Percentiles rank a stretch among this genome's conserved stretches.
Evolutionary conservation across 2,329 filamentous ascomycete species (phyloP).

Genomic region (Zymoseptoria passerinii): DNA sequence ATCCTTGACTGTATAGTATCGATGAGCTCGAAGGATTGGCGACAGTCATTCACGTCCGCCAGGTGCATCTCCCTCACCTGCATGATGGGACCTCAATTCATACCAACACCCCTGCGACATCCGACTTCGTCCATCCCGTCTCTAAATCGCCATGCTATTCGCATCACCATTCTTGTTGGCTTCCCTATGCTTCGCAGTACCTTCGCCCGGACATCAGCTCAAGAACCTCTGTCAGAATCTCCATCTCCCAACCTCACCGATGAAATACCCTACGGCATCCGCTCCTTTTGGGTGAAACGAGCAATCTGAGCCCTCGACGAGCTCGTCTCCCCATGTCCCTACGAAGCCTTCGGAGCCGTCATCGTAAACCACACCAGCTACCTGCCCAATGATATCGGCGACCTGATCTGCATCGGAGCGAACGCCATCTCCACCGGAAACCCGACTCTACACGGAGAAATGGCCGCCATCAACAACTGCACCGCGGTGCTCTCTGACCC

Average conservation of each 20-base stretch:
- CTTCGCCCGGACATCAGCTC: neutral
- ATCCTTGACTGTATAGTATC: neutral
- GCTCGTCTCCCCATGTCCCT: neutral
- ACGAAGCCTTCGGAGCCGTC: neutral
- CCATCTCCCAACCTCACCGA: neutral
- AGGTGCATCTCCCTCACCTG: neutral
- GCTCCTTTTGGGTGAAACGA: neutral
- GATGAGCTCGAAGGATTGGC: neutral
- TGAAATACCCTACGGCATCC: neutral
- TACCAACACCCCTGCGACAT: too few species aligned
- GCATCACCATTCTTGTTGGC: neutral
- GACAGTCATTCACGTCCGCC: too few species aligned
- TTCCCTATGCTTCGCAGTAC: neutral
- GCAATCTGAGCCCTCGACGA: neutral
- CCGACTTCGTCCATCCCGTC: neutral
- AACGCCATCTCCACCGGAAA: conserved; percentile 44
- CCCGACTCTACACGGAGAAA: conserved; percentile 49
- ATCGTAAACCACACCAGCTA: neutral
- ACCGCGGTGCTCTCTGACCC: conserved; percentile 40
- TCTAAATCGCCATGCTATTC: neutral
- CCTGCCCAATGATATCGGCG: neutral
- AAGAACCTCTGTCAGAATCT: neutral
- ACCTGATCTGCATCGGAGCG: conserved; percentile 32
- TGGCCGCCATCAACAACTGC: conserved; percentile 48
- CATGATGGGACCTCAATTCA: too few species aligned